Percentiles rank a stretch among this genome's conserved stretches.
Conservation (phyloP, 2,329 filamentous ascomycete species). For the Arachnomyces sp. region DNA sequence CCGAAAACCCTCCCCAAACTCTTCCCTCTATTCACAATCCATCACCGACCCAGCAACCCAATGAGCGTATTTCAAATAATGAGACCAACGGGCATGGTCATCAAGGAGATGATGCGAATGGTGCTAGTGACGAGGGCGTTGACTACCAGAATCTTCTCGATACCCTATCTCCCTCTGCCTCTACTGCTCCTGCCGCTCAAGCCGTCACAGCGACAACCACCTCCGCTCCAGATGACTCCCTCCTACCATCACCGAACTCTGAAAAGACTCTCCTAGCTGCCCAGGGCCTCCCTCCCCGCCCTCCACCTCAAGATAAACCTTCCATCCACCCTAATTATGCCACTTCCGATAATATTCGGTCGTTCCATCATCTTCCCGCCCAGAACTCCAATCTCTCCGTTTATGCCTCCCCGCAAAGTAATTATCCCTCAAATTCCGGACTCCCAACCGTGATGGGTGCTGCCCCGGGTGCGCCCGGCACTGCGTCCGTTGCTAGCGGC, state of each 20-base stretch:
- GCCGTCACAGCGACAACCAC: constrained; percentile 18
- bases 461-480: constrained; percentile 29
- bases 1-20: constrained; percentile 18
- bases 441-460: constrained; percentile 16
- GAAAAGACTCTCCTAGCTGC: constrained; percentile 27
- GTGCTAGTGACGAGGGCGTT: constrained; percentile 31
- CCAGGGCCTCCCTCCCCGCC: constrained; percentile 37
- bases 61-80: constrained; percentile 9
- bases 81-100: constrained; percentile 9
- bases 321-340: constrained; percentile 31
- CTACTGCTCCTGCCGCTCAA: constrained; percentile 22
- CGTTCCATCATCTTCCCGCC: constrained; percentile 31
- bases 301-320: constrained; percentile 38
- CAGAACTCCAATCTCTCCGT: constrained; percentile 21
- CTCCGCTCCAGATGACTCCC: constrained; percentile 12
- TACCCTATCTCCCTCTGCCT: constrained; percentile 35
- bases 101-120: constrained; percentile 13
- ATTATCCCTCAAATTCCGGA: constrained; percentile 21
- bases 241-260: constrained; percentile 22
- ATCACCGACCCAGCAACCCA: neutral
- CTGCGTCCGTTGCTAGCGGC: constrained; percentile 25
- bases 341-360: constrained; percentile 30
- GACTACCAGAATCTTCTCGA: constrained; percentile 43
- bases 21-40: constrained; percentile 6
- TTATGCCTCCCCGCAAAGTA: constrained; percentile 24